phyloP scores from a whole-genome alignment of 768 basidiomycete species.

The Tricholoma hemisulphureum region DNA sequence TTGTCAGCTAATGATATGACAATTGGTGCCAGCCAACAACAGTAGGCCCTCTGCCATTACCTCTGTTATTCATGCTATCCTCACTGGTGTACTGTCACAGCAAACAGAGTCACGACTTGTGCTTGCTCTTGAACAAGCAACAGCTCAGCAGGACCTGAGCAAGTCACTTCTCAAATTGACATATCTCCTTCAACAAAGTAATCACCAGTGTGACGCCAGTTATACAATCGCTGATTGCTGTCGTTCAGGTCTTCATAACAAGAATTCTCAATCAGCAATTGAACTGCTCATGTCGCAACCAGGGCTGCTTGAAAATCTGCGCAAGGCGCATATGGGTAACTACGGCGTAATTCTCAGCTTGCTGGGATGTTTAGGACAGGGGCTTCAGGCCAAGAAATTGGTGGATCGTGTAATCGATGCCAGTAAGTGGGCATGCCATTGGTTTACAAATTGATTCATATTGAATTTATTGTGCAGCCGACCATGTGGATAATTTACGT shows the following conservation, averaged over 20 bases:
- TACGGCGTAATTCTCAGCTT: slow-evolving; percentile 90
- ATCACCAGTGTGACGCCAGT: slow-evolving; percentile 14
- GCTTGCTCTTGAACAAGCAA: slow-evolving; percentile 71
- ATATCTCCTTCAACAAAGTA: slow-evolving; percentile 78
- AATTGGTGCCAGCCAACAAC: slow-evolving; percentile 19
- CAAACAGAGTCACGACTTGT: slow-evolving; percentile 59
- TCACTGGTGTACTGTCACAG: slow-evolving; percentile 18
- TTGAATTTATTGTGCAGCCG: slow-evolving; percentile 48
- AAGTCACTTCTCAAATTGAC: slow-evolving; percentile 76
- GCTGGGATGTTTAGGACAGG: slow-evolving; percentile 89
- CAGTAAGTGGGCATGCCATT: slow-evolving; percentile 30
- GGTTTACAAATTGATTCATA: neutral
- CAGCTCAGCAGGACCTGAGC: slow-evolving; percentile 75
- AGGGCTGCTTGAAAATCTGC: slow-evolving; percentile 76
- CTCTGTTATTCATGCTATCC: neutral
- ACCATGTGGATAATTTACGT: slow-evolving; percentile 88
- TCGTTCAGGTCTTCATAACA: slow-evolving; percentile 56
- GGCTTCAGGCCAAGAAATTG: slow-evolving; percentile 79
- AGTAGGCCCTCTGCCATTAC: slow-evolving; percentile 9
- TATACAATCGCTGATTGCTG: slow-evolving; percentile 1
- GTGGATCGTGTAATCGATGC: slow-evolving; percentile 90
- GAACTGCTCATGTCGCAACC: slow-evolving; percentile 82
- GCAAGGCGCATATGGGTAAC: slow-evolving; percentile 89
- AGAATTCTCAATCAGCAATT: slow-evolving; percentile 76
- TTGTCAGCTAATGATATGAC: neutral